Evolutionary conservation across 257 asterid species (phyloP).

Genomic region (Cordia subcordata): DNA sequence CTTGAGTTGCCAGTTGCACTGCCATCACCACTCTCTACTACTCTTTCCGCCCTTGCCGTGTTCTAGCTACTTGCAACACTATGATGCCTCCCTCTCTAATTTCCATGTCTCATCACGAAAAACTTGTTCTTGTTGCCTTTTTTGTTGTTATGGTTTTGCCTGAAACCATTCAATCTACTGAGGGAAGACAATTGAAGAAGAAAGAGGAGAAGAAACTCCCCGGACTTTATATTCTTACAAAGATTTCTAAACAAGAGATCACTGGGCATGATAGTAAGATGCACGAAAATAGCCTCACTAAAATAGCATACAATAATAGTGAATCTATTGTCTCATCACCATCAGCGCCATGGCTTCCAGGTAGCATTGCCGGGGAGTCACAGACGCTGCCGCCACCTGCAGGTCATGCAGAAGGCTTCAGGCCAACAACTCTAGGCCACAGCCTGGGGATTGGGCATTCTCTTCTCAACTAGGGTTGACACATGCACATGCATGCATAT

Average conservation of each 20-base stretch:
- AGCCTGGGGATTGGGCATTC: constrained; percentile 63
- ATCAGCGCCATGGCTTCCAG: constrained; percentile 16
- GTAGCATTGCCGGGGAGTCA: constrained; percentile 16
- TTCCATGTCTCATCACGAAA: constrained; percentile 34
- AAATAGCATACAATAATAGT: constrained; percentile 2
- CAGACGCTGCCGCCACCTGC: constrained; percentile 27
- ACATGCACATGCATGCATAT: too few relatives aligned
- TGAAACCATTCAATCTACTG: constrained; percentile 22
- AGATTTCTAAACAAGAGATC: neutral
- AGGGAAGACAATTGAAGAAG: constrained; percentile 31
- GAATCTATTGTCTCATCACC: constrained; percentile 8
- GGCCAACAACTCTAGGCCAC: constrained; percentile 59
- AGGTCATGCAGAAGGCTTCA: constrained; percentile 46
- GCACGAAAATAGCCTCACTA: constrained; percentile 4
- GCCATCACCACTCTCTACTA: too few relatives aligned
- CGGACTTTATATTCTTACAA: too few relatives aligned
- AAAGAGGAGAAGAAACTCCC: constrained; percentile 8
- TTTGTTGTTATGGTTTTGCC: constrained; percentile 29
- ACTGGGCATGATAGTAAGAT: neutral
- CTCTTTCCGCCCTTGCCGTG: neutral
- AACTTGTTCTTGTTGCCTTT: constrained; percentile 24
- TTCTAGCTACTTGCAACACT: neutral
- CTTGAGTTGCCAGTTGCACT: neutral
- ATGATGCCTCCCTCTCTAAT: neutral
- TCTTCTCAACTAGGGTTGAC: constrained; percentile 8